Evolutionary conservation across 83 land plant species (phyloP), one percentile per base, ranked within the genome.

Genomic region (Larix sibirica): DNA sequence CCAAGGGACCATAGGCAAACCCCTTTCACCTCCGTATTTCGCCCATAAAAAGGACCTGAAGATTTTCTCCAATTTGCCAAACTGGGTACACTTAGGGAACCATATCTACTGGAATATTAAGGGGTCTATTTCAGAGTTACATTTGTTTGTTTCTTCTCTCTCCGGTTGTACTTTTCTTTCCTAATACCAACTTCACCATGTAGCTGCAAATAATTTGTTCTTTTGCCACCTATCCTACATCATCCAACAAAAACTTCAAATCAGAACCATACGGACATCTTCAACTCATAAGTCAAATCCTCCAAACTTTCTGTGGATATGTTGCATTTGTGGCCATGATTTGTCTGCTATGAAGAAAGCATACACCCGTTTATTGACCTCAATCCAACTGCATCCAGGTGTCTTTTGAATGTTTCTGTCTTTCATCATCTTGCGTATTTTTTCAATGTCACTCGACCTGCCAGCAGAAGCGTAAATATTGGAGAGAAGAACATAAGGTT

Each of bases 301-400:
- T 78, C 10, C 42, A 85, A 85, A 67, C 66, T 50, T 75, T 10
- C 13, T 60, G 16, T 66, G 79, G 38, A 85, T 85, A 26, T 66
- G 26, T 1, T 59, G 67, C 28, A 24, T 38, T 24, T 62, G 54
- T 2, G 61, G 21, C 26, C 80, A 73, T 33, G 42, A 4, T 8
- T 28, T 58, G 74, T 83, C 82, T 3, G 84, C 88, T 16, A 44
- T 64, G 4, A 82, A 65, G 47, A 86, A 86, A 33, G 70, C 36
- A 65, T 82, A 79, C 6, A 77, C 63, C n/a, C 67, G 31, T 21
- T 58, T 64, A 20, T 66, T 76, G 24, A 86, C 80, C 26, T 80
- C 80, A 58, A 87, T 77, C 88, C 88, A 87, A 44, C 85, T 87
- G 20, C 81, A 81, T 13, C 83, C 85, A 23, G 88, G 81, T 23